A percentile compares a stretch with the other conserved stretches of the same genome.
phyloP scores from a whole-genome alignment of 257 asterid genomes.

The Solanum bulbocastanum region DNA sequence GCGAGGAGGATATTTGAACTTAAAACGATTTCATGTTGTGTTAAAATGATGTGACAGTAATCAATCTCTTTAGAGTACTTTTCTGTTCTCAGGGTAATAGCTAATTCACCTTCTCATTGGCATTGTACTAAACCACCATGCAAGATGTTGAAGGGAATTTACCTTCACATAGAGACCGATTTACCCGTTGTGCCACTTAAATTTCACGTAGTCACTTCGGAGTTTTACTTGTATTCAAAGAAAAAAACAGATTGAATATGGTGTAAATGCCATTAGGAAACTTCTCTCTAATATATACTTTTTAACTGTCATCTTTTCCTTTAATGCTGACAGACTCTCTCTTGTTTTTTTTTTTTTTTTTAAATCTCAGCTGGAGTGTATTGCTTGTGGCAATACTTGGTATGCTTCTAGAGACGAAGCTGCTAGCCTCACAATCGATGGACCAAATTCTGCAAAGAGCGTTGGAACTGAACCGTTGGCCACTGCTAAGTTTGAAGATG shows the following conservation, averaged over 20 bases:
- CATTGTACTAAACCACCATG: background rate
- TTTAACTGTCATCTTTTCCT: background rate
- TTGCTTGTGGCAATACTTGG: conserved; percentile 69
- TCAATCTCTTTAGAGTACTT: background rate
- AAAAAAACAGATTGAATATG: background rate
- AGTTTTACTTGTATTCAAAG: background rate
- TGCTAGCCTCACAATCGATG: conserved; percentile 55
- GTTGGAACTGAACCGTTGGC: conserved; percentile 56
- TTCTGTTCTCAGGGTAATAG: background rate
- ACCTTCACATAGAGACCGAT: background rate
- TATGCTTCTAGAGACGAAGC: conserved; percentile 74
- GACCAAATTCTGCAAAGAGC: conserved; percentile 28
- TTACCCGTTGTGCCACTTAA: background rate
- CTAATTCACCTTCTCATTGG: background rate
- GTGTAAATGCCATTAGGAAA: background rate
- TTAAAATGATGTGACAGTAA: background rate
- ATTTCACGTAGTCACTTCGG: background rate
- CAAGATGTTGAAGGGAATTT: background rate
- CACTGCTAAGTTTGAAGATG: conserved; percentile 63
- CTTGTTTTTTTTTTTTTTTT: background rate
- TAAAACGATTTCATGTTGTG: background rate
- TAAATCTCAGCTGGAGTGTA: conserved; percentile 63
- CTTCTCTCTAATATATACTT: background rate
- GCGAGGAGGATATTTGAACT: background rate
- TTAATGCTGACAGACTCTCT: background rate